Base-by-base conservation (phyloP, 305 asterid species). In the Plantago lanceolata region DNA sequence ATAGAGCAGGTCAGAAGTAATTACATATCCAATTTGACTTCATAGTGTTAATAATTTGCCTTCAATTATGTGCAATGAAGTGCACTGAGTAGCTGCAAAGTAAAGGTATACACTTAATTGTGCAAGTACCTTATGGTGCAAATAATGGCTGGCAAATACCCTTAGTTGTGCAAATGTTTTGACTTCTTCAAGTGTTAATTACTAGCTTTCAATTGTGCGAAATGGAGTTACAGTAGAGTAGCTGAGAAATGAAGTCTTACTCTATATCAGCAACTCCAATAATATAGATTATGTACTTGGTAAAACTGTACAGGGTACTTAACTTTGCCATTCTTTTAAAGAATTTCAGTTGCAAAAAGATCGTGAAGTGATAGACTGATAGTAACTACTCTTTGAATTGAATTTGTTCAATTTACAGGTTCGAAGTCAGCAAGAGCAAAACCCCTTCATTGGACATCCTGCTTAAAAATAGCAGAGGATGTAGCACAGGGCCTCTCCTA, bases 361-460 rank as follows among this genome's bases (percentile, higher is more conserved):
- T 40, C 2, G 3, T 40, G 15, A 40, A 40, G 13, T 1, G 45
- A 33, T n/a, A n/a, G n/a, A n/a, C n/a, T n/a, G n/a, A n/a, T 33
- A 33, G 2, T 8, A 9, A 2, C 1, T 9, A 12, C 2, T 60
- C 19, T n/a, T n/a, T 49, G 18, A 17, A 8, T 49, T 56, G 19
- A 17, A 4, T 18, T 52, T 60, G 14, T 21, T 19, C 5, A 26
- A 18, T 58, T 52, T 61, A 31, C 63, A 85, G 94, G 85, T 69
- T 81, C 93, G 18, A 87, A 85, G 73, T 82, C 95, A 61, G 57
- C 89, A 20, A 87, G 87, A 72, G 90, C 95, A 6, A 87, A 79
- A 51, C 88, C 97, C 29, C 95, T 87, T 28, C 95, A 89, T 65
- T 89, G 97, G 97, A 89, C 95, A n/a, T 89, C 96, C 15, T 87